Evolutionary conservation across 1,139 yeast species (phyloP).

Genomic region (Scheffersomyces titani): DNA sequence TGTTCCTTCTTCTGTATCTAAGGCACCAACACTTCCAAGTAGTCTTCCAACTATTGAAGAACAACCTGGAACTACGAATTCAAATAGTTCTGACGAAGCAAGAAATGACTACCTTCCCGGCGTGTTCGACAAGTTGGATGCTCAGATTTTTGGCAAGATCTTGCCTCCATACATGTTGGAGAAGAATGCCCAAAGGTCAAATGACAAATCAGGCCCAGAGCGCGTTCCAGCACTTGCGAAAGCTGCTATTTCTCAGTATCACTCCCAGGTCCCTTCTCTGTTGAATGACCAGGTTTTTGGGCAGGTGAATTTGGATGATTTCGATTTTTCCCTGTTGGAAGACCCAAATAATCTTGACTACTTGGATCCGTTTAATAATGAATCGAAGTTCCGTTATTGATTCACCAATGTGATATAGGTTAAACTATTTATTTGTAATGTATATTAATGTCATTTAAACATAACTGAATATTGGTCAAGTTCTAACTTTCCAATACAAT

Average conservation of each 20-base stretch:
- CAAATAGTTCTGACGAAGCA: background rate
- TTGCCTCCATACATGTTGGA: conserved; percentile 81
- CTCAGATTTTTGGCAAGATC: conserved; percentile 79
- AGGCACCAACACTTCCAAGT: conserved; percentile 6
- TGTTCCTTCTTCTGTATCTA: background rate
- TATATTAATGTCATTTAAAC: too few species aligned
- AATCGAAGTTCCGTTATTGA: background rate
- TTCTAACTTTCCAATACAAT: too few species aligned
- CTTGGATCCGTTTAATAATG: conserved; percentile 11
- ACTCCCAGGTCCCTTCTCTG: background rate
- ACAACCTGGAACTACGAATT: background rate
- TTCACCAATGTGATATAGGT: background rate
- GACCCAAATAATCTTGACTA: conserved; percentile 13
- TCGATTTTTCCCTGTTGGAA: conserved; percentile 19
- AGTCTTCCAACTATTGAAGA: background rate
- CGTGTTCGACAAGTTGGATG: conserved; percentile 78
- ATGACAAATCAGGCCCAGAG: background rate
- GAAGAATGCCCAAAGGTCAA: conserved; percentile 18
- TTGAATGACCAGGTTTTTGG: conserved; percentile 1
- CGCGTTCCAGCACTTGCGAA: background rate
- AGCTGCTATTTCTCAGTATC: background rate
- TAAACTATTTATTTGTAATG: background rate
- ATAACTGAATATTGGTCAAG: too few species aligned
- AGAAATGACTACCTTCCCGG: conserved; percentile 61
- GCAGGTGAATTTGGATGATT: conserved; percentile 14